Conservation (phyloP, 176 grass and related monocot genomes). For the Phragmites australis region DNA sequence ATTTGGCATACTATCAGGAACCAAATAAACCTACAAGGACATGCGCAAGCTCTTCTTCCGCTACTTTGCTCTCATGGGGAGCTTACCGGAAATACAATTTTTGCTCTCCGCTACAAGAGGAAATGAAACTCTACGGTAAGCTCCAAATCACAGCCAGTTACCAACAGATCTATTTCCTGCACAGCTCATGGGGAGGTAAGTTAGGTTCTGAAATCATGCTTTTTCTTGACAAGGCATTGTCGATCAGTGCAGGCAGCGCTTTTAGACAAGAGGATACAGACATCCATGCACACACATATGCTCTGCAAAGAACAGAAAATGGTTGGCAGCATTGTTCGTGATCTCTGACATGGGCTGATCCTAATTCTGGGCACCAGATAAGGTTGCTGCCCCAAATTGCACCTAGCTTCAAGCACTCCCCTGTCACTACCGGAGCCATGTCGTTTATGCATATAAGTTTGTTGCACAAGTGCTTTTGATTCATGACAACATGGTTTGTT, state of each 20-base stretch:
- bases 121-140: background rate
- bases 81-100: no score
- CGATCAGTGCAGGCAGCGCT: background rate
- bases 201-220: background rate
- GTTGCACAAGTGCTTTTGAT: background rate
- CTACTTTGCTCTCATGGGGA: no score
- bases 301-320: conserved; percentile 17
- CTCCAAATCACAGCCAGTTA: background rate
- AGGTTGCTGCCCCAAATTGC: conserved; percentile 19
- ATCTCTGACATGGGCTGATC: background rate
- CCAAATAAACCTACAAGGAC: conserved; percentile 87
- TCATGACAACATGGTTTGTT: conserved; percentile 5
- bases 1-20: conserved; percentile 74
- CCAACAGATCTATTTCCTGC: background rate
- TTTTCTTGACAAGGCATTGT: background rate
- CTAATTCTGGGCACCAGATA: conserved; percentile 20
- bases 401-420: background rate
- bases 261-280: background rate
- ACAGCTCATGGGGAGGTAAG: background rate
- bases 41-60: conserved; percentile 83
- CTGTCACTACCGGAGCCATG: background rate
- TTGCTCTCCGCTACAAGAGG: background rate
- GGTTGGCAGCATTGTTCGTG: conserved; percentile 16
- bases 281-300: conserved; percentile 21
- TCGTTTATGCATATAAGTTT: background rate